Evolutionary conservation across 2,329 filamentous ascomycete species (phyloP).

Genomic region (Daldinia sp.): DNA sequence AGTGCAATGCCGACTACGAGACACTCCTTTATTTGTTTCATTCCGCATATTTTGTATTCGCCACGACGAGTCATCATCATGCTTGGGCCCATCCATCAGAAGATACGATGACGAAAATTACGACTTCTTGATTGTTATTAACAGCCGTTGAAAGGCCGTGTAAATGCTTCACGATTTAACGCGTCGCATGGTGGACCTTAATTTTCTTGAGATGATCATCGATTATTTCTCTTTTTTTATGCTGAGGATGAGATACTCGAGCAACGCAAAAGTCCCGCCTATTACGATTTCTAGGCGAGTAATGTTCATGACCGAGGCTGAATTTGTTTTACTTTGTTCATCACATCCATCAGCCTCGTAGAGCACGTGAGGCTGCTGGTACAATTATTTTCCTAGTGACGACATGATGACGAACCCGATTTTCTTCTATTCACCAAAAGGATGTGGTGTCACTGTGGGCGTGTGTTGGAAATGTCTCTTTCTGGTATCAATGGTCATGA

Average conservation of each 20-base stretch:
- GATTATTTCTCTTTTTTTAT: constrained; percentile 41
- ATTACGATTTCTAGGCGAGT: constrained; percentile 52
- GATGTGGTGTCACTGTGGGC: constrained; percentile 54
- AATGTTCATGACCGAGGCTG: constrained; percentile 53
- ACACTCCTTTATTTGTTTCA: constrained; percentile 45
- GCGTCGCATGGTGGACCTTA: constrained; percentile 52
- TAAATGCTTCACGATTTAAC: constrained; percentile 54
- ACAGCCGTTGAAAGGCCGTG: constrained; percentile 50
- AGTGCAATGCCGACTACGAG: constrained; percentile 43
- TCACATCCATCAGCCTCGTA: constrained; percentile 43
- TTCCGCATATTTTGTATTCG: constrained; percentile 54
- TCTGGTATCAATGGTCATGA: constrained; percentile 56
- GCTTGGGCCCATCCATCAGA: constrained; percentile 47
- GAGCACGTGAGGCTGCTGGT: constrained; percentile 49
- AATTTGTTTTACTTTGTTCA: constrained; percentile 50
- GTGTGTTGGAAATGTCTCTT: constrained; percentile 55
- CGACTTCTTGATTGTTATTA: constrained; percentile 55
- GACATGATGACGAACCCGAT: constrained; percentile 54
- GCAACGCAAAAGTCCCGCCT: constrained; percentile 49
- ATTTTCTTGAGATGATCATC: constrained; percentile 48
- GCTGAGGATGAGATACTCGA: constrained; percentile 51
- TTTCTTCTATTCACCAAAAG: constrained; percentile 55
- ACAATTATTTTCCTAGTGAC: constrained; percentile 51
- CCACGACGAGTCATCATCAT: constrained; percentile 53
- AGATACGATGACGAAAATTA: constrained; percentile 57